Evolutionary conservation across 2,329 filamentous ascomycete genomes (phyloP), one percentile per base, ranked within the genome.

Genomic region (Botryotinia convoluta): DNA sequence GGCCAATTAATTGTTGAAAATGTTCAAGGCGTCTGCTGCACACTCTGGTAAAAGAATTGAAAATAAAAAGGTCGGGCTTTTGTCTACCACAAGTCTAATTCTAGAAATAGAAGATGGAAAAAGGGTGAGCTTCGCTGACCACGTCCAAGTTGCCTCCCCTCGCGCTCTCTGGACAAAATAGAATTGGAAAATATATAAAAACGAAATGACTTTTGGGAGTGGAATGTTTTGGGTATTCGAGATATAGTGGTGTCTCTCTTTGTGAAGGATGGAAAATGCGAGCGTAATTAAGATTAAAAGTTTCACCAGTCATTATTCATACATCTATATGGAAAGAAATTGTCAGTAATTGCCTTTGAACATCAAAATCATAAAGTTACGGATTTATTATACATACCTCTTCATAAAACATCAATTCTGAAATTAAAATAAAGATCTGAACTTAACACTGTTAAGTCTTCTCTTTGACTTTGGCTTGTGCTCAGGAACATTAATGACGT

Each of bases 341-440:
- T 10, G 1, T 51, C 6, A 51, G 44, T 39, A 37, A 3, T 37
- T 39, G 4, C 10, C 12, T 14, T 18, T 1, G 4, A 51, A 20
- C 7, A 20, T 22, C 4, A 12, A 37, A 9, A 29, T n/a, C 20
- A 4, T n/a, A 3, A 10, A 4, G 0, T 10, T 10, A n/a, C 7
- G 2, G 18, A 5, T 22, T 32, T 26, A 35, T 37, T 22, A 4
- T 37, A 51, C 22, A 51, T 51, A 51, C 44, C 44, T 29, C 22
- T 51, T 51, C 22, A n/a, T n/a, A 18, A 45, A 37, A 65, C 8
- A 67, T 9, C 1, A n/a, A 26, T 51, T 20, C 29, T 4, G 1
- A 5, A 12, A 20, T 51, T 67, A 12, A 8, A 48, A 20, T n/a
- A 5, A 14, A 51, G 63, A 22, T 67, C 63, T 67, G 32, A n/a